Percentiles rank a stretch among this genome's conserved stretches.
Conservation (phyloP, 139 green algal species). For the Asterochloris erici region DNA sequence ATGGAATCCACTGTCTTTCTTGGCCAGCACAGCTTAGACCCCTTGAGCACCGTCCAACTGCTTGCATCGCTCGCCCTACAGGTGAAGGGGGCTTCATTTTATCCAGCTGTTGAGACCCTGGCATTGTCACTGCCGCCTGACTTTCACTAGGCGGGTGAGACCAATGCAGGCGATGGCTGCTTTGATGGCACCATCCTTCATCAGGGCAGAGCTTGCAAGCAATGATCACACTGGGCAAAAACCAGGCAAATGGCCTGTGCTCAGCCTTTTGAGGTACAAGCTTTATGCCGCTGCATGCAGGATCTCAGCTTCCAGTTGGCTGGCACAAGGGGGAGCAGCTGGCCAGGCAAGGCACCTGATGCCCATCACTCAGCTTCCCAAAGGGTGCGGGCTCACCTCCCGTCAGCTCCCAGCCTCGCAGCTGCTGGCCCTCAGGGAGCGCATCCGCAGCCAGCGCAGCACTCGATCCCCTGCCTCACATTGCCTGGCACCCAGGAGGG, state of each 20-base stretch:
- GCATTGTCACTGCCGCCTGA: no score
- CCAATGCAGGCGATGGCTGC: no score
- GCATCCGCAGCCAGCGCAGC: background rate
- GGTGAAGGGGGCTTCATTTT: no score
- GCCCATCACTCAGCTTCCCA: background rate
- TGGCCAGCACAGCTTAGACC: no score
- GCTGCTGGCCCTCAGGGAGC: background rate
- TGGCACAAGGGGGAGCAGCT: background rate
- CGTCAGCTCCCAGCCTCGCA: background rate
- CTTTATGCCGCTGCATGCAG: background rate
- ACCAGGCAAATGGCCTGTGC: background rate
- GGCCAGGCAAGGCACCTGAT: background rate
- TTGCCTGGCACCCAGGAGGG: background rate
- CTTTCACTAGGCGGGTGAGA: no score
- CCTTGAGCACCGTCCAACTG: no score
- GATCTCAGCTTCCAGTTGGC: background rate
- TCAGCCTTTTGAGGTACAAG: background rate
- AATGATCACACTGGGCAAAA: no score
- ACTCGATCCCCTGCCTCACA: background rate
- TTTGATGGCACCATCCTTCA: no score
- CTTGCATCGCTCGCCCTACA: no score
- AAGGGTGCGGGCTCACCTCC: background rate
- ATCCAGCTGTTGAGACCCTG: no score
- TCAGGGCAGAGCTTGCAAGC: no score
- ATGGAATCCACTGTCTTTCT: no score